Evolutionary conservation across 805 yeast species (phyloP), one percentile per base, ranked within the genome.

Genomic region (Kodamaea kaohsiungensis): DNA sequence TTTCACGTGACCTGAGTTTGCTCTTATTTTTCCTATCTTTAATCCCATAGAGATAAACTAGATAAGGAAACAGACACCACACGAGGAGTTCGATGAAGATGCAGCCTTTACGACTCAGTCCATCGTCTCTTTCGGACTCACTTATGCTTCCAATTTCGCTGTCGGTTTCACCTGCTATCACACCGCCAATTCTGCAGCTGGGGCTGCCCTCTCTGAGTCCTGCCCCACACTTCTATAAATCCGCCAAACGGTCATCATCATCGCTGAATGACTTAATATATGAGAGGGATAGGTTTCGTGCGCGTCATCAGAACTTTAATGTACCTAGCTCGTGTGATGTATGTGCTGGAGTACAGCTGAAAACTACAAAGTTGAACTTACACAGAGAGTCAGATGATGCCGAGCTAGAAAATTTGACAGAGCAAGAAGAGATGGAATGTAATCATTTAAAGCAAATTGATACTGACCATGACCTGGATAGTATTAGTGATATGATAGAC

Each of bases 241-340:
- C 65, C n/a, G 49, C 58, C 46, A 76, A 76, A 55, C 58, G 80
- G 19, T 67, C 78, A 1, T 66, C 73, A 2, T 74, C 79, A 2
- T 55, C 75, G 13, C 73, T 78, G 12, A 75, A 75, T 56, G 80
- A 75, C 56, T 61, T 67, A 17, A 37, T 68, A 5, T 69, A 70
- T 58, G 80, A 76, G 56, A 60, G 79, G 30, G 80, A 74, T 55
- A 59, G 80, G 38, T 74, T 75, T 53, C 59, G 76, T 42, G 79
- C 78, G 10, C 63, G 79, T 18, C 59, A 72, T 27, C 70, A 67
- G 50, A 65, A 67, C 17, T 63, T 75, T 53, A 75, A 75, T 22
- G 43, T 35, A 33, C 35, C 35, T 45, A 10, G 43, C 15, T 49
- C 50, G 16, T 70, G 76, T 56, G 76, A 70, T 48, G 71, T 69